Evolutionary conservation across 352 stramenopile genomes (phyloP).

Genomic region (Globisporangium middletonii): DNA sequence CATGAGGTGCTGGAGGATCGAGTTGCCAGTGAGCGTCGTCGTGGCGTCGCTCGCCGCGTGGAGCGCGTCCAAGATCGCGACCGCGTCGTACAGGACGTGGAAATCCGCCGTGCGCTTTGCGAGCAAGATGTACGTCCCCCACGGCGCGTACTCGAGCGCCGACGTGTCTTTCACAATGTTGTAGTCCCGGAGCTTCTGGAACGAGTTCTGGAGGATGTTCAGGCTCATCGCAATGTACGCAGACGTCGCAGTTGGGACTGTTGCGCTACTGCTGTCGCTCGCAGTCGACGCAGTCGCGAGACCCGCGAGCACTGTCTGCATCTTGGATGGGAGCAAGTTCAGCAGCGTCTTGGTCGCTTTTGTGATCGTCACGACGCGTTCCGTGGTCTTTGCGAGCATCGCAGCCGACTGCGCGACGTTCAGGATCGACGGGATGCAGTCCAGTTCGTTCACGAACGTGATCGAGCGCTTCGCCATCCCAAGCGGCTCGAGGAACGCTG

Average conservation of each 20-base stretch:
- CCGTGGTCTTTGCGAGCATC: constrained; percentile 73
- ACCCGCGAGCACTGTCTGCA: constrained; percentile 60
- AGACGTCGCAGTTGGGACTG: constrained; percentile 34
- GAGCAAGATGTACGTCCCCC: constrained; percentile 74
- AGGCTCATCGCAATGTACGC: constrained; percentile 79
- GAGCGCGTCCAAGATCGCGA: constrained; percentile 32
- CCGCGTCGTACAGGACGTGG: constrained; percentile 40
- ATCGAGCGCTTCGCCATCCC: constrained; percentile 45
- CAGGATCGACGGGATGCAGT: constrained; percentile 82
- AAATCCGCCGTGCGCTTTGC: constrained; percentile 48
- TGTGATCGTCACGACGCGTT: constrained; percentile 72
- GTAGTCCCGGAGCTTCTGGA: constrained; percentile 71
- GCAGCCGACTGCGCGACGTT: constrained; percentile 75
- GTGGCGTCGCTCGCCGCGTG: constrained; percentile 40
- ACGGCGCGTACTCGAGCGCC: constrained; percentile 64
- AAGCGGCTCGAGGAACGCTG: constrained; percentile 43
- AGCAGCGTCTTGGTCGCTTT: constrained; percentile 74
- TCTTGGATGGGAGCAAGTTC: constrained; percentile 61
- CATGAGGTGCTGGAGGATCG: constrained; percentile 81
- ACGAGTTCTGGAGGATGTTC: constrained; percentile 74
- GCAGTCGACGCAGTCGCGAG: constrained; percentile 16
- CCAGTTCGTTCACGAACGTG: constrained; percentile 82
- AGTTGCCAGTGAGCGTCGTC: constrained; percentile 58
- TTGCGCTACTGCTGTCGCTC: background rate
- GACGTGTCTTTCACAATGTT: constrained; percentile 74